Conservation (phyloP, 2,329 filamentous ascomycete species). For the Didymella sp. region DNA sequence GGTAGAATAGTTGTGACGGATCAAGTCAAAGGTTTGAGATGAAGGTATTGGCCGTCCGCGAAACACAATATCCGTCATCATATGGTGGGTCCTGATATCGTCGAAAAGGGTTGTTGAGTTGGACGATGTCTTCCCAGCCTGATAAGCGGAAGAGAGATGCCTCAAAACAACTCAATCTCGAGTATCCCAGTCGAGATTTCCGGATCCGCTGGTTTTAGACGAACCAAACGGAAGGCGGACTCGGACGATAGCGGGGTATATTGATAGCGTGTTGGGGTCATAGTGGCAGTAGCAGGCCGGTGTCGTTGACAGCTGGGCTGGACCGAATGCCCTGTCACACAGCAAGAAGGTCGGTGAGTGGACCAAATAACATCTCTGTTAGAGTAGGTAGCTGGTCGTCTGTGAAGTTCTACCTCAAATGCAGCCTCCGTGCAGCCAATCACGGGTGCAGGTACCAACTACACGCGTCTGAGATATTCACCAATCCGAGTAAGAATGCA, state of each 20-base stretch:
- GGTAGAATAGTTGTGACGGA: background rate
- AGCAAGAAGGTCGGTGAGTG: no score
- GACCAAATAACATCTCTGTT: background rate
- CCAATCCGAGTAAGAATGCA: background rate
- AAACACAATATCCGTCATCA: background rate
- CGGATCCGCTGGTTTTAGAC: background rate
- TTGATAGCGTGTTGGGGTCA: background rate
- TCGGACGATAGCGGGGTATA: constrained; percentile 2
- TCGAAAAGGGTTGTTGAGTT: background rate
- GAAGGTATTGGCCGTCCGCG: no score
- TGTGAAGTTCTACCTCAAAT: background rate
- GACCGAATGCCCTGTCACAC: background rate
- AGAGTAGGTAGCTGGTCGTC: background rate
- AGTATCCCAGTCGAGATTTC: background rate
- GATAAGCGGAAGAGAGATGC: no score
- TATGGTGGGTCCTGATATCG: background rate
- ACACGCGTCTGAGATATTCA: background rate
- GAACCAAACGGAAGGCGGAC: background rate
- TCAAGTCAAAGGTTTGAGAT: background rate
- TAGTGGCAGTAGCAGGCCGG: background rate
- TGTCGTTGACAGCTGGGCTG: background rate
- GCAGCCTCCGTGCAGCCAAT: background rate
- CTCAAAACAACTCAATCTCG: background rate
- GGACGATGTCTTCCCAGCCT: no score
- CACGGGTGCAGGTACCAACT: background rate